Evolutionary conservation across 169 alveolate species (phyloP).

Genomic region (Eimeria tenella): DNA sequence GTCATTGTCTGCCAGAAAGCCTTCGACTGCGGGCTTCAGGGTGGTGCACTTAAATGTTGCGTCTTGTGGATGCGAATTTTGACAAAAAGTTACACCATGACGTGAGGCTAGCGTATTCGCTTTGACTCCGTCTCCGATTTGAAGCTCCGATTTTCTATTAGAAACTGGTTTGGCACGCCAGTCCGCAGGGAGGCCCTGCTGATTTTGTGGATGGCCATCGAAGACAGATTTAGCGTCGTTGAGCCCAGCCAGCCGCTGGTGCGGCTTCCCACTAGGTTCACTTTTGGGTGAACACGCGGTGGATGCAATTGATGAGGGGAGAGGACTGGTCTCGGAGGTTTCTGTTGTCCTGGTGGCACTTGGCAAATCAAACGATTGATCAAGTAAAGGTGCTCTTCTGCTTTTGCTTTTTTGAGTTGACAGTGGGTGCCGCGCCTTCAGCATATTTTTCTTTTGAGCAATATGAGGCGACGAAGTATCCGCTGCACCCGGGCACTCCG

Average conservation of each 20-base stretch:
- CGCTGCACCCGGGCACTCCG: neutral
- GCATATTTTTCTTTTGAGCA: neutral
- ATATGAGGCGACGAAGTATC: neutral
- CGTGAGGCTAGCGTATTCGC: neutral
- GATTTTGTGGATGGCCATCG: neutral
- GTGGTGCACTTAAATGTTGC: neutral
- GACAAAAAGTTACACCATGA: conserved; percentile 28
- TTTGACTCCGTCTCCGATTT: neutral
- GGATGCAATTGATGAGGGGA: neutral
- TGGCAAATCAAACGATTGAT: conserved; percentile 38
- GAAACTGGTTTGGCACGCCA: too few relatives aligned
- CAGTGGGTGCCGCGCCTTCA: neutral
- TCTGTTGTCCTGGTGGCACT: neutral
- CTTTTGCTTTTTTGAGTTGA: neutral
- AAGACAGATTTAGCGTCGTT: neutral
- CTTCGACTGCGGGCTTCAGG: neutral
- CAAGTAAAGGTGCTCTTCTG: conserved; percentile 43
- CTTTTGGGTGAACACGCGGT: neutral
- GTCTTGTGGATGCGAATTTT: neutral
- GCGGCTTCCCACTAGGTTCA: neutral
- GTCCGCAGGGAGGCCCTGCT: too few relatives aligned
- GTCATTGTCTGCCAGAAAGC: neutral
- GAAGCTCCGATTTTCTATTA: too few relatives aligned
- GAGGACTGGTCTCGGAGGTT: neutral
- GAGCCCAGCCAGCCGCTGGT: neutral